Percentiles rank a stretch among this genome's conserved stretches.
Conservation (phyloP, 2,329 filamentous ascomycete genomes). For the Colletotrichum caudatum region DNA sequence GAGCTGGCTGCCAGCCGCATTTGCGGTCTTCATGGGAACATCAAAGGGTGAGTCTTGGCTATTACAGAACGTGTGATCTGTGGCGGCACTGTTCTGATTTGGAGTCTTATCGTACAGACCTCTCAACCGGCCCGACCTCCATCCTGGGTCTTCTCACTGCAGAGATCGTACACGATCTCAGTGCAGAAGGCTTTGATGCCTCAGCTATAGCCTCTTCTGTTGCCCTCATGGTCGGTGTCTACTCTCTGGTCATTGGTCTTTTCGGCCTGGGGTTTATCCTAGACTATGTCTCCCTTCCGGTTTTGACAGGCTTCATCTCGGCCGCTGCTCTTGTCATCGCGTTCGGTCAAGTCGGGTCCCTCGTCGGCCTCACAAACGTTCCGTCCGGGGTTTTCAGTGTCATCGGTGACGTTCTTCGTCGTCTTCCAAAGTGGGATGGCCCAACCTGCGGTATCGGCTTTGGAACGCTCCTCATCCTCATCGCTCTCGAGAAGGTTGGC, state of each 20-base stretch:
- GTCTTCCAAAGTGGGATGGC: slow-evolving; percentile 55
- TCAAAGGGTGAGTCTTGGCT: slow-evolving; percentile 63
- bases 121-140: slow-evolving; percentile 74
- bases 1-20: slow-evolving; percentile 67
- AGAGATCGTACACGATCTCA: slow-evolving; percentile 67
- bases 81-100: slow-evolving; percentile 15
- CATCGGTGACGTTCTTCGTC: slow-evolving; percentile 35
- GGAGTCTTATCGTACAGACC: slow-evolving; percentile 53
- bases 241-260: slow-evolving; percentile 69
- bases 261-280: slow-evolving; percentile 74
- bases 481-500: slow-evolving; percentile 69
- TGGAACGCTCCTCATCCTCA: slow-evolving; percentile 66
- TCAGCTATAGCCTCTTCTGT: slow-evolving; percentile 69
- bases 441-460: slow-evolving; percentile 79
- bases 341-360: slow-evolving; percentile 71
- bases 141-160: slow-evolving; percentile 73
- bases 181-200: slow-evolving; percentile 53
- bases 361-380: slow-evolving; percentile 63
- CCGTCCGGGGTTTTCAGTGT: slow-evolving; percentile 36
- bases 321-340: slow-evolving; percentile 75
- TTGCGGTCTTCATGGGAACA: slow-evolving; percentile 72
- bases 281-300: slow-evolving; percentile 75
- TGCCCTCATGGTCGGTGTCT: slow-evolving; percentile 73
- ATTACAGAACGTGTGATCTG: background rate
- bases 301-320: slow-evolving; percentile 75